Conservation (phyloP, 352 stramenopile species). For the Pythium myriotylum region DNA sequence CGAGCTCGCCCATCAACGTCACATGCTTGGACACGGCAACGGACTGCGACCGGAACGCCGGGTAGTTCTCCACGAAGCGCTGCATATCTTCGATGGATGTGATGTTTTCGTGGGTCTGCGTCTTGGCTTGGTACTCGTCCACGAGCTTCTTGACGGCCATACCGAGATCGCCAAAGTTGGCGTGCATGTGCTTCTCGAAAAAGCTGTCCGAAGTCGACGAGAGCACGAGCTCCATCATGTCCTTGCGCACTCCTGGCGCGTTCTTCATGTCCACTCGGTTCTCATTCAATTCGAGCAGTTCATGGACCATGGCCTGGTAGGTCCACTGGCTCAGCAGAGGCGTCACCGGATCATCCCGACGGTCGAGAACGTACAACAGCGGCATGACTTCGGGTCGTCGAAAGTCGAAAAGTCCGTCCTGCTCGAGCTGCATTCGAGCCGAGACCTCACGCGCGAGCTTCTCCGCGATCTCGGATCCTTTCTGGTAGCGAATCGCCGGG, state of each 20-base stretch:
- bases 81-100: conserved; percentile 98
- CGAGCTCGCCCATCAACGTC: conserved; percentile 97
- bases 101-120: conserved; percentile 86
- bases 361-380: conserved; percentile 96
- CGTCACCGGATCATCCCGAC: conserved; percentile 98
- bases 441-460: conserved; percentile 95
- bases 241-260: conserved; percentile 93
- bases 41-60: conserved; percentile 94
- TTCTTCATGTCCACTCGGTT: conserved; percentile 96
- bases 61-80: conserved; percentile 97
- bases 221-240: conserved; percentile 98
- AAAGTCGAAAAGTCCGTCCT: conserved; percentile 99
- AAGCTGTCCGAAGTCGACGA: conserved; percentile 96
- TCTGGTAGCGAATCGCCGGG: conserved; percentile 96
- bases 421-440: conserved; percentile 91
- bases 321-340: conserved; percentile 98
- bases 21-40: conserved; percentile 99
- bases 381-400: conserved; percentile 77
- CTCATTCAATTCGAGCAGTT: conserved; percentile 97
- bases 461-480: conserved; percentile 90
- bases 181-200: conserved; percentile 95
- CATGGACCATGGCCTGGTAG: conserved; percentile 99
- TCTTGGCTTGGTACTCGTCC: conserved; percentile 84
- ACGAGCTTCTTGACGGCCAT: conserved; percentile 97
- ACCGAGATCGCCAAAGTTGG: conserved; percentile 98